Evolutionary conservation across 345 rosid genomes (phyloP).

Genomic region (Acer yangbiense): DNA sequence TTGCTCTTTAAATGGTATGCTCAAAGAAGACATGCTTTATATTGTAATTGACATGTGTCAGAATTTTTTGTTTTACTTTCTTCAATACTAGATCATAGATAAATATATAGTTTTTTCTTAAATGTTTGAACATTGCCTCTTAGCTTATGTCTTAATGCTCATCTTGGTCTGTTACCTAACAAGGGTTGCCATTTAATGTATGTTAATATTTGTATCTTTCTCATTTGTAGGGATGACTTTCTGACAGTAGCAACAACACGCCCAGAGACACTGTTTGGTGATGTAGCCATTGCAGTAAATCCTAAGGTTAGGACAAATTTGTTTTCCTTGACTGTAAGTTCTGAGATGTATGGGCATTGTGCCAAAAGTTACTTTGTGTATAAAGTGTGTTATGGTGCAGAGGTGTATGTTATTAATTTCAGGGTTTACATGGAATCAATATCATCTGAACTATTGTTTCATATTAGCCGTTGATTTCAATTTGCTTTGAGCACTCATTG

Average conservation of each 20-base stretch:
- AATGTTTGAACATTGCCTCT: neutral
- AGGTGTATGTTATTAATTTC: neutral
- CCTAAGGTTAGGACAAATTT: conserved; percentile 59
- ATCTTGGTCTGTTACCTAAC: too few species aligned
- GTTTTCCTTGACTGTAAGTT: neutral
- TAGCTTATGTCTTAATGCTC: too few species aligned
- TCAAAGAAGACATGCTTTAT: neutral
- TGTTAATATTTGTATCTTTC: conserved; percentile 16
- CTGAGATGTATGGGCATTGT: conserved; percentile 5
- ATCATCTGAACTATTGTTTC: neutral
- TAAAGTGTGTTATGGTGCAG: neutral
- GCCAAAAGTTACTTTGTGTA: neutral
- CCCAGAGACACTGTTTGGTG: conserved; percentile 97
- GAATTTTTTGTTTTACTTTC: neutral
- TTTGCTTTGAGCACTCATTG: neutral
- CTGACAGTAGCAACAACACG: conserved; percentile 94
- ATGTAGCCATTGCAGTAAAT: conserved; percentile 93
- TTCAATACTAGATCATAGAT: neutral
- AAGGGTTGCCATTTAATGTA: too few species aligned
- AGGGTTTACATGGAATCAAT: neutral
- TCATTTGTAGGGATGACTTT: conserved; percentile 65
- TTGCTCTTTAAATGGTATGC: neutral
- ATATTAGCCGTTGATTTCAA: neutral
- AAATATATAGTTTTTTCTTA: neutral
- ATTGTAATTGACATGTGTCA: neutral